Evolutionary conservation across 106 monocot genomes (phyloP), one percentile per base, ranked within the genome.

Genomic region (Apostasia ramifera): DNA sequence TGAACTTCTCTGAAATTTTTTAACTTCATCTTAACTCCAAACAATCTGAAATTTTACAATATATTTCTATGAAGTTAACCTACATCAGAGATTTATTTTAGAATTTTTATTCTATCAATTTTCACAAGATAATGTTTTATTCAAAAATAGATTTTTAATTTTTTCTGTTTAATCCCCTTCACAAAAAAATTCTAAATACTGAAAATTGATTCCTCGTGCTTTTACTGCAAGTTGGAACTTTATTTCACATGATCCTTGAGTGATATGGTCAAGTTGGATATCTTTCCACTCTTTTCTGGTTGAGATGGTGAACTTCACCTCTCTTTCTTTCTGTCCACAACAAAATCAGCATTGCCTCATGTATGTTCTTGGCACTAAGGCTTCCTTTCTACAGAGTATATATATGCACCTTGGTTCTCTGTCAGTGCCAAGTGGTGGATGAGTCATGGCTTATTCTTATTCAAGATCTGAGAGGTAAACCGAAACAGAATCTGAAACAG

Each of bases 381-480:
- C 26, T 26, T 26, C 26, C 26, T 26, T 26, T 26, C 26, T 26
- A 26, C 26, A 26, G 26, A 26, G 26, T 26, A 26, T 26, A 26
- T 41, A 59, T 59, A 10, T 57, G 51, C 8, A 42, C 9, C 40
- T 37, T 5, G 15, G 3, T 40, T 11, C 55, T 5, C 1, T 8
- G 44, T 8, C 26, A 44, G 13, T 57, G 40, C 1, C 52, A 13
- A 60, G 43, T 56, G 46, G 9, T 47, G 55, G 7, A 62, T n/a
- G 40, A 63, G n/a, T 48, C 69, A 82, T 82, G 82, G 65, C 68
- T 41, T 78, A 26, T 14, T 8, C 38, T 66, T 59, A 9, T 53
- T 70, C 77, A 59, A 73, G 77, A 82, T 73, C 73, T 45, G 82
- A 66, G 6, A 82, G 73, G 82, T 77, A 8, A 76, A 62, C 57